Evolutionary conservation across 2,329 filamentous ascomycete species (phyloP), one percentile per base, ranked within the genome.

Genomic region (Xylariales sp.): DNA sequence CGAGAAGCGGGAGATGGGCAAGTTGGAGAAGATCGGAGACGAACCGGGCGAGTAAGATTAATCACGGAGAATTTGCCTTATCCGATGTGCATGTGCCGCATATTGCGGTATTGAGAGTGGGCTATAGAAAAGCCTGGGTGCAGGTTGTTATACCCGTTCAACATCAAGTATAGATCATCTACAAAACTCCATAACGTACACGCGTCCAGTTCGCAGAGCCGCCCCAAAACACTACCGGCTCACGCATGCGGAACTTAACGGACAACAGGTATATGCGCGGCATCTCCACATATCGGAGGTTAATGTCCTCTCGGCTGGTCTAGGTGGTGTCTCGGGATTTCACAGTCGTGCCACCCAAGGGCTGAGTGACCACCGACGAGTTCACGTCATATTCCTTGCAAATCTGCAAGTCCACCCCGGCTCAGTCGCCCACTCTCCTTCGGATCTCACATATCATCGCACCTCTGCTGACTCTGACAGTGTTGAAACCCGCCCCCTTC

Each of bases 11-110:
- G 86, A 93, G 43, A 88, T 89, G 79, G 91, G 90, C 51, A 95
- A 94, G 73, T 70, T 98, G 51, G 88, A 97, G 74, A 97, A 97
- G 80, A 79, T 96, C 59, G 88, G 83, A 11, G 85, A 94, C 53
- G 84, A 87, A 59, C 63, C 69, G 20, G 80, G 80, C 40, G 76
- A 83, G 61, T 82, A 68, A 61, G 38, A 25, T 15, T 24, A 32
- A 16, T 14, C 11, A 31, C 37, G 37, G 37, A 33, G 28, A 25
- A 32, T 16, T 27, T 40, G 14, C 38, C 21, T 29, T 21, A 27
- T 36, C 11, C 33, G 19, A 31, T 25, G 24, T 16, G 25, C 27
- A 36, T 14, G 15, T 31, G 38, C 50, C 42, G 43, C 44, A 24
- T 39, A 40, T 47, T 41, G 43, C 40, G 41, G 42, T 44, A 38